Evolutionary conservation across 148 eudicot species (phyloP).

Genomic region (Mesembryanthemum crystallinum): DNA sequence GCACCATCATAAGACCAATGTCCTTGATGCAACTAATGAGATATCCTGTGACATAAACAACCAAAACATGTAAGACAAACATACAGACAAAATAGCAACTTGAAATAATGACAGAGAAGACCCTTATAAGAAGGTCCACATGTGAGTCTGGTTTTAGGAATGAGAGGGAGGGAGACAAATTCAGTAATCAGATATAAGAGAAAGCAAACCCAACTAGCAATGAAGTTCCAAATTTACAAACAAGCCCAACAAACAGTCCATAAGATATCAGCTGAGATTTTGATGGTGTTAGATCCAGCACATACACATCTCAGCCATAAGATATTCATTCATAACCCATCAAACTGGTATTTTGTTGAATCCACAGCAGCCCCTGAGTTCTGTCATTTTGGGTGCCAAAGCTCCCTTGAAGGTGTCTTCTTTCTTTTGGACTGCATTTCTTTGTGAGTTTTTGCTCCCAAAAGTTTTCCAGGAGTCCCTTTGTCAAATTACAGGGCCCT

Average conservation of each 20-base stretch:
- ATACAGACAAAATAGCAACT: neutral
- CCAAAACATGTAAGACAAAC: neutral
- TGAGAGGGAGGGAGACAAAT: neutral
- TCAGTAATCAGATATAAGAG: neutral
- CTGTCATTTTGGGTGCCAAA: no score
- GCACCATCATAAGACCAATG: conserved; percentile 38
- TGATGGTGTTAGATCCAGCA: neutral
- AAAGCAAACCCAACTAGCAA: neutral
- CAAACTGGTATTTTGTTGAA: neutral
- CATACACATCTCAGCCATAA: neutral
- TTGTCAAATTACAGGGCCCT: no score
- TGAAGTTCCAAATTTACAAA: neutral
- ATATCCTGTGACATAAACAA: conserved; percentile 42
- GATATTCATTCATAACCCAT: neutral
- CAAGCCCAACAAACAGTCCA: neutral
- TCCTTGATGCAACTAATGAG: conserved; percentile 54
- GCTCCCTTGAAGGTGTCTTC: no score
- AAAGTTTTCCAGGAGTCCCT: no score
- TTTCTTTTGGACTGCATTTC: no score
- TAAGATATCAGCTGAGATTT: neutral
- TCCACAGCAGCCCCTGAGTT: no score
- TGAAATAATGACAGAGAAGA: neutral
- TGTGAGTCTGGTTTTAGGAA: neutral
- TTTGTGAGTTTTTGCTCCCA: no score
- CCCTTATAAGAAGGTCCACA: neutral